Evolutionary conservation across 1,284 basidiomycete species (phyloP).

Genomic region (Pascua guehoae): DNA sequence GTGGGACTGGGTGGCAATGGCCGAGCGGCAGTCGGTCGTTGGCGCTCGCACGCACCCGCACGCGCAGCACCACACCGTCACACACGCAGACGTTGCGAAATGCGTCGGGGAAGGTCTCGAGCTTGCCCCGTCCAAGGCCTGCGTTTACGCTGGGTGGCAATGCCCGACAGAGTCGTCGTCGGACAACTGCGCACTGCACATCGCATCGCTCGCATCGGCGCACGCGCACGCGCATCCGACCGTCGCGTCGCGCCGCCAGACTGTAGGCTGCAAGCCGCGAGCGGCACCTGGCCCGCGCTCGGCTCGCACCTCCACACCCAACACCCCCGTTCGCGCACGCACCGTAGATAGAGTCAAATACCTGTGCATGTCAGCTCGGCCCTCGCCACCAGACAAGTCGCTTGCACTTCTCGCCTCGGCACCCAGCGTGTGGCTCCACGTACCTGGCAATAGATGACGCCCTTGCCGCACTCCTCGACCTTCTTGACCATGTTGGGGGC

Average conservation of each 20-base stretch:
- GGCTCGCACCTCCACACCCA: background rate
- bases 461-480: constrained; percentile 88
- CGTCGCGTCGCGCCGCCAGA: too few species aligned
- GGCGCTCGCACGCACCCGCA: too few species aligned
- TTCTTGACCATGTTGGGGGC: constrained; percentile 72
- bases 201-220: too few species aligned
- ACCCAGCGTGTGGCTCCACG: constrained; percentile 10
- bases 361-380: constrained; percentile 36
- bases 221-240: too few species aligned
- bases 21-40: too few species aligned
- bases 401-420: background rate
- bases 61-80: too few species aligned
- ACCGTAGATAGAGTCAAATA: constrained; percentile 92
- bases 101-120: too few species aligned
- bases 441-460: constrained; percentile 80
- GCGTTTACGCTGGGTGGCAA: too few species aligned
- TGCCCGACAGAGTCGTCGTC: too few species aligned
- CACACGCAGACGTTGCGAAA: too few species aligned
- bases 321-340: constrained; percentile 17
- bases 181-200: background rate
- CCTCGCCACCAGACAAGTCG: background rate
- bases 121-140: too few species aligned
- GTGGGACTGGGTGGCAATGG: too few species aligned
- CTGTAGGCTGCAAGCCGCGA: background rate
- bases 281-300: background rate